Base-by-base conservation (phyloP, 805 yeast genomes). In the Schwanniomyces occidentalis region DNA sequence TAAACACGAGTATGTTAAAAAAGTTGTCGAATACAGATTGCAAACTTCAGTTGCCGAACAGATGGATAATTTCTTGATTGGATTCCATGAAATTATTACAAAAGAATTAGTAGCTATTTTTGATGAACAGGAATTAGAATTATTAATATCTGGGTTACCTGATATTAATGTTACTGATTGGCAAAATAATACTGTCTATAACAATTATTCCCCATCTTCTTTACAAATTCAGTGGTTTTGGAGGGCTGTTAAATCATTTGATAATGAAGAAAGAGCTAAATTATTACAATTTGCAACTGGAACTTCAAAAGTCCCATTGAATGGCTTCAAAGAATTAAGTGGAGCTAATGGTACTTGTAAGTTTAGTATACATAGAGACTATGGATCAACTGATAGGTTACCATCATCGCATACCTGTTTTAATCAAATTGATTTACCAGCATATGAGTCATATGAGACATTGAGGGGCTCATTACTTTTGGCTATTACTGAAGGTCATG, bases 341-440 rank as follows among this genome's bases (percentile, higher is more conserved):
- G 96, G 98, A 13, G 86, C 89, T 43, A 79, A 80, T 52, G 97
- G 96, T 2, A 73, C 81, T 6, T 79, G 89, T 29, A 86, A 86
- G 53, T 93, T 93, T 61, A 81, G 85, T 42, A 86, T 93, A 38
- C 96, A 88, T 54, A 74, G 95, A 38, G 96, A 87, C 49, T 89
- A 85, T 58, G 95, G 95, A 1, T 63, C 84, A 8, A 76, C 80
- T 6, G 95, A 87, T 37, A 76, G 98, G 42, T 71, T 93, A 39
- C 99, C 99, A 2, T 82, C 95, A 0, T 87, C 97, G 0, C 99
- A 93, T 56, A 93, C 98, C 3, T 93, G 99, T 61, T 91, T 90
- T 70, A 93, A 93, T 62, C 98, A 91, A 62, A 72, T 93, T 39
- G 95, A 88, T 56, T 65, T 93, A 34, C 99, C 99, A 0, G 93